Base-by-base conservation (phyloP, 495 filamentous ascomycete species). In the Penicillium flavigenum region DNA sequence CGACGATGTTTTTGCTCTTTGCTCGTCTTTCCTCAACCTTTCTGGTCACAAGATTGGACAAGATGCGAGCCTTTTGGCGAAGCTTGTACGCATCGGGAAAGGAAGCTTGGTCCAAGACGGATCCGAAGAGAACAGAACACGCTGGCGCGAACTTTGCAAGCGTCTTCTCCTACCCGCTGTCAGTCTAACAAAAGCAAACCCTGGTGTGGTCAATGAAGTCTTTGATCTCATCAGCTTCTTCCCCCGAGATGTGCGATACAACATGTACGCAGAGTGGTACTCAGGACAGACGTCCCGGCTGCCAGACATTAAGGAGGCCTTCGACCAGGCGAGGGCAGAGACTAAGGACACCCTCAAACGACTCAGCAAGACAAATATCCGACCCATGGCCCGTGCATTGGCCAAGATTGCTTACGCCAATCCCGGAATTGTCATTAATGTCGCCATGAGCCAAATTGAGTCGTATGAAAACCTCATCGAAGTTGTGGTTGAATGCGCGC, bases 251-350 rank as follows among this genome's bases (percentile, higher is more conserved):
- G 82, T 83, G 3, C 83, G 95, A 55, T 99, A 93, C 75, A 85
- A 82, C 43, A 88, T 99, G 64, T 99, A 99, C 66, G 84, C 91
- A 1, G 92, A 96, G 66, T 97, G 93, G 90, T 90, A 88, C 63
- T 85, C 80, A 50, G 90, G 91, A 16, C 79, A 83, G 42, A 90
- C 81, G 1, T 92, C 88, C 11, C 83, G 88, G 26, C 69, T 88
- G 17, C 87, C 89, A 10, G 89, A 91, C 48, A 88, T 98, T 65
- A 86, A 85, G 58, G 77, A 81, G 26, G 92, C 89, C 5, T 94
- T 96, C 68, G 85, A 86, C 22, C 80, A 84, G 58, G 86, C 90
- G 20, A 83, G 80, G 54, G 74, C 84, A 0, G 89, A 96, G 68
- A 96, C 93, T 0, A 85, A 86, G 51, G 85, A 88, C 63, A 84